Percentiles rank a stretch among this genome's conserved stretches.
Conservation (phyloP, 1,284 basidiomycete genomes). For the Ceraceosorus bombacis region DNA sequence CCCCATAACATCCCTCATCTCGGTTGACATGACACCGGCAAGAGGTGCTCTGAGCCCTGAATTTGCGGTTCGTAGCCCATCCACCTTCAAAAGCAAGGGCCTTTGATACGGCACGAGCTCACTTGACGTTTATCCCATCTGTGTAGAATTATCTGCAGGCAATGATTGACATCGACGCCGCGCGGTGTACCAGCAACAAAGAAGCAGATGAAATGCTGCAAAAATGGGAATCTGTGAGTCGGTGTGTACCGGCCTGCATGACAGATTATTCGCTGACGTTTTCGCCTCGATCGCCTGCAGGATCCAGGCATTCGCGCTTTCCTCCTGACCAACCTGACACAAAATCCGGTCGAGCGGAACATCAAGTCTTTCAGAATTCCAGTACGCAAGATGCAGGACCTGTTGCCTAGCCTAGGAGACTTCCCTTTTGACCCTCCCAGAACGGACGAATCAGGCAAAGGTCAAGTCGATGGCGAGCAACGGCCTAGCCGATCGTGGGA, state of each 20-base stretch:
- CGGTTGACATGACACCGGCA: constrained; percentile 72
- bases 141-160: constrained; percentile 57
- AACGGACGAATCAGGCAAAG: constrained; percentile 44
- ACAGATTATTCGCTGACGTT: neutral
- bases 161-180: constrained; percentile 63
- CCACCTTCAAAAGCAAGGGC: neutral
- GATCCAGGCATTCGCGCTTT: constrained; percentile 66
- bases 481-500: constrained; percentile 52
- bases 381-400: constrained; percentile 59
- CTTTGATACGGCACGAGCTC: neutral
- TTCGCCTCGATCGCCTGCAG: neutral
- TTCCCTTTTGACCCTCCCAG: constrained; percentile 61
- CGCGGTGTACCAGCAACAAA: constrained; percentile 56
- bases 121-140: neutral
- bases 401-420: constrained; percentile 62
- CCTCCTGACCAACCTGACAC: constrained; percentile 67
- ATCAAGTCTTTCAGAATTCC: constrained; percentile 64
- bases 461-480: constrained; percentile 4
- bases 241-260: too few relatives aligned
- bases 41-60: constrained; percentile 60
- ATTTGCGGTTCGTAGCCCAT: constrained; percentile 24
- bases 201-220: constrained; percentile 63
- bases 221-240: constrained; percentile 53
- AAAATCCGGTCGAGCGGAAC: constrained; percentile 34
- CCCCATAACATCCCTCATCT: constrained; percentile 59